Evolutionary conservation across 2,329 filamentous ascomycete species (phyloP).

Genomic region (Talaromyces sp.): DNA sequence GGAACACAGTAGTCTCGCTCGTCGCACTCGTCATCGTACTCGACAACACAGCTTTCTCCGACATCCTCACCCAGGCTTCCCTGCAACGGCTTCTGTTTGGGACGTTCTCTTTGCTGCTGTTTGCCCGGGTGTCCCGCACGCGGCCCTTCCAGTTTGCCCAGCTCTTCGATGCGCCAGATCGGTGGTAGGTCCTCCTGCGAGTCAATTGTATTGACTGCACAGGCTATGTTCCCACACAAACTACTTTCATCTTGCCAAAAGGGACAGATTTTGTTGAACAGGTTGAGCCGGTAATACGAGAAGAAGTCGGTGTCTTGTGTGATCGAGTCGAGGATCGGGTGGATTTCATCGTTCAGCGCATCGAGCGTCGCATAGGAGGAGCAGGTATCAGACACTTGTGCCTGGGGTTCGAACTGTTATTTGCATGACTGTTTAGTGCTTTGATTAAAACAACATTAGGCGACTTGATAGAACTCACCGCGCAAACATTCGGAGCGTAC

Average conservation of each 20-base stretch:
- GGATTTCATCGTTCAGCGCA: slow-evolving; percentile 69
- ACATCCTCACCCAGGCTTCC: slow-evolving; percentile 80
- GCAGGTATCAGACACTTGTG: slow-evolving; percentile 90
- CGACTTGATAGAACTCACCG: slow-evolving; percentile 41
- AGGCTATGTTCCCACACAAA: slow-evolving; percentile 96
- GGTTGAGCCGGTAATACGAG: slow-evolving; percentile 90
- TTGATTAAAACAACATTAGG: not conserved
- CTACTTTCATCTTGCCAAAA: slow-evolving; percentile 93
- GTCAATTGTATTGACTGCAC: slow-evolving; percentile 89
- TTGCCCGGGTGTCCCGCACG: slow-evolving; percentile 82
- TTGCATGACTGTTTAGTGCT: not conserved
- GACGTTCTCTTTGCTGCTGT: slow-evolving; percentile 64
- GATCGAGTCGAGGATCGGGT: slow-evolving; percentile 72
- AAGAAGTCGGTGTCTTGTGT: slow-evolving; percentile 94
- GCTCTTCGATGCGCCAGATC: slow-evolving; percentile 85
- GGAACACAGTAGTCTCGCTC: slow-evolving; percentile 94
- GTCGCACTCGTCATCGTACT: slow-evolving; percentile 96
- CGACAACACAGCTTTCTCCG: slow-evolving; percentile 91
- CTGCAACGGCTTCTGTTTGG: slow-evolving; percentile 67
- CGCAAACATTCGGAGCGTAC: slow-evolving; percentile 46
- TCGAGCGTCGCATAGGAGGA: slow-evolving; percentile 91
- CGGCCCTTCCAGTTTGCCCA: slow-evolving; percentile 88
- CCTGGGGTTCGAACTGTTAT: slow-evolving; percentile 73
- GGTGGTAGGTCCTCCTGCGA: slow-evolving; percentile 90
- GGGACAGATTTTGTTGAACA: slow-evolving; percentile 90